Conservation (phyloP, 208 protist genomes). For the Trypanosoma grayi region DNA sequence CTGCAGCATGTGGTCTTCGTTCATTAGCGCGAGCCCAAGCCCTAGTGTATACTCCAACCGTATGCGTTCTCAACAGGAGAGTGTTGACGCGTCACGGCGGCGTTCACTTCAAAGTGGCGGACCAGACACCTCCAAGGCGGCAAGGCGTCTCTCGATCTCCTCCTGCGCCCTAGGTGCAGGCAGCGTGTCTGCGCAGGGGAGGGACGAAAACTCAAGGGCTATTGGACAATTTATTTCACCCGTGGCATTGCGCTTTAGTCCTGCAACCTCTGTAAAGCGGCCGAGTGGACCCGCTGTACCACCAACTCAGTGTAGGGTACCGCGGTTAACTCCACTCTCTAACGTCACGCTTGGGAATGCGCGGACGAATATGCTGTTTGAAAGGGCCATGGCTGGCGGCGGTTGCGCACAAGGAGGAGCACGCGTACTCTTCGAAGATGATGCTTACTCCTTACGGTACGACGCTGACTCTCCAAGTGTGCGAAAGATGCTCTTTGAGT, state of each 20-base stretch:
- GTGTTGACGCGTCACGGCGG: not conserved
- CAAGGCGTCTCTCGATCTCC: constrained; percentile 16
- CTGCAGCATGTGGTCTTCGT: constrained; percentile 17
- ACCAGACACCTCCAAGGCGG: not conserved
- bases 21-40: constrained; percentile 14
- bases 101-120: not conserved
- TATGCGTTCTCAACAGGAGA: constrained; percentile 1
- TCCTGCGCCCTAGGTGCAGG: not conserved
- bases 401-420: not conserved
- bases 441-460: not conserved
- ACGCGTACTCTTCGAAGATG: constrained; percentile 8
- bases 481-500: constrained; percentile 15
- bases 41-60: not conserved
- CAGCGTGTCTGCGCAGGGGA: not conserved
- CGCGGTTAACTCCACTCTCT: not conserved
- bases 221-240: constrained; percentile 1
- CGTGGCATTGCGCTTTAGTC: constrained; percentile 14
- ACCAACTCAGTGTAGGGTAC: not conserved
- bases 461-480: constrained; percentile 7
- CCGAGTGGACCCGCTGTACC: not conserved
- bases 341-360: constrained; percentile 12
- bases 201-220: constrained; percentile 9
- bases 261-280: constrained; percentile 12
- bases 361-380: constrained; percentile 15
- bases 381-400: not conserved